phyloP scores from a whole-genome alignment of 2,329 filamentous ascomycete species.

The Diaporthe ampelina region DNA sequence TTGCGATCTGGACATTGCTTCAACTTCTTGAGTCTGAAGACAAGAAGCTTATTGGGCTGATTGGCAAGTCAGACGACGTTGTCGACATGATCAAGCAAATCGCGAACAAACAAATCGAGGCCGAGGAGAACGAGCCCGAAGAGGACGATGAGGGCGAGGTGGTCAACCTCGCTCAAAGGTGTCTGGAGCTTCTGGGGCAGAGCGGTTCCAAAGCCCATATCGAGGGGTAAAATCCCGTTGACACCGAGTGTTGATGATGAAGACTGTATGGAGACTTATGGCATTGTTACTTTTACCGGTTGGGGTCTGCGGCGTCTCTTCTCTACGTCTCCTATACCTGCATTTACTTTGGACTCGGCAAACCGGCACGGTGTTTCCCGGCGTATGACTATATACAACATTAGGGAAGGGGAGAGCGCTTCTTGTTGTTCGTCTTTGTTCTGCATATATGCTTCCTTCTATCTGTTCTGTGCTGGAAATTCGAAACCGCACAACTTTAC shows the following conservation, averaged over 20 bases:
- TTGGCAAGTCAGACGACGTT: slow-evolving; percentile 91
- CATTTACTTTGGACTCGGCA: slow-evolving; percentile 54
- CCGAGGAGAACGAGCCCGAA: slow-evolving; percentile 87
- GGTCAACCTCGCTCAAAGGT: slow-evolving; percentile 89
- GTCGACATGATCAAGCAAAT: slow-evolving; percentile 93
- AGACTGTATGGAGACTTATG: slow-evolving; percentile 32
- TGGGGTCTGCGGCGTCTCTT: slow-evolving; percentile 42
- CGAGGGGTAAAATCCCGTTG: slow-evolving; percentile 71
- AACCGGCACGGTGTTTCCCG: slow-evolving; percentile 58
- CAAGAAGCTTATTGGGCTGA: slow-evolving; percentile 86
- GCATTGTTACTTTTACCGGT: slow-evolving; percentile 40
- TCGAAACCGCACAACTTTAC: slow-evolving; percentile 32
- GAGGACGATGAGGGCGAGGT: slow-evolving; percentile 96
- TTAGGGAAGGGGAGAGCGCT: slow-evolving; percentile 40
- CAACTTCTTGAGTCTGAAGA: slow-evolving; percentile 97
- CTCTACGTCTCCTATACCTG: slow-evolving; percentile 50
- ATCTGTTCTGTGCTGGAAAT: slow-evolving; percentile 29
- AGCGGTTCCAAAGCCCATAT: slow-evolving; percentile 83
- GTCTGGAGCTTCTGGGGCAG: slow-evolving; percentile 87
- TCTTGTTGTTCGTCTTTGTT: slow-evolving; percentile 44
- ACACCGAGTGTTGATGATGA: slow-evolving; percentile 23
- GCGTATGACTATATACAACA: slow-evolving; percentile 53
- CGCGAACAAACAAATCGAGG: slow-evolving; percentile 88
- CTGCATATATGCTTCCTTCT: slow-evolving; percentile 36
- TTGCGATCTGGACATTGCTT: slow-evolving; percentile 97